Evolutionary conservation across 345 rosid genomes (phyloP).

Genomic region (Rhodamnia rubescens): DNA sequence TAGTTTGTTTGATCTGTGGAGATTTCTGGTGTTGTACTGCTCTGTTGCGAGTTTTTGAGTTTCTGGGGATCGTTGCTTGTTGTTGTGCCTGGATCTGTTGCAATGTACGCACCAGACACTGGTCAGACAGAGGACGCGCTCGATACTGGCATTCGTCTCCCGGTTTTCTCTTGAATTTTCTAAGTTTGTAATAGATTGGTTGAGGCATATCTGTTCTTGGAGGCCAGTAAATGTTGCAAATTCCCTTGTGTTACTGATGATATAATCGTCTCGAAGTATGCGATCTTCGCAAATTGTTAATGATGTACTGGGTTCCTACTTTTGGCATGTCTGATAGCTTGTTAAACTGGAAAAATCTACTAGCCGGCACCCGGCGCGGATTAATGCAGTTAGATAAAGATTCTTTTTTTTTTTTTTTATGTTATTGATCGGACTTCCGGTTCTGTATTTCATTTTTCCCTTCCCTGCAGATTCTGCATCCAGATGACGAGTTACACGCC

Average conservation of each 20-base stretch:
- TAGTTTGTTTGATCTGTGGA: background rate
- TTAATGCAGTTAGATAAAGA: background rate
- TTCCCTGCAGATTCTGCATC: conserved; percentile 1
- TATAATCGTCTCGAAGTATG: too few species aligned
- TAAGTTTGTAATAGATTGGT: background rate
- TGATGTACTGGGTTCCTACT: background rate
- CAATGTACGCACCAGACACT: background rate
- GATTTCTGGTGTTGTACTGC: background rate
- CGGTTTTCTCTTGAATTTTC: background rate
- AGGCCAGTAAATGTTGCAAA: background rate
- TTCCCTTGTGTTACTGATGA: background rate
- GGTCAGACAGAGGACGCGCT: background rate
- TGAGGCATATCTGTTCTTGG: background rate
- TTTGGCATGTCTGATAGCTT: background rate
- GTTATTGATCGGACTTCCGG: background rate
- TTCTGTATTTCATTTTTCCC: background rate
- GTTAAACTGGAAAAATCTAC: background rate
- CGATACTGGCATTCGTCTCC: background rate
- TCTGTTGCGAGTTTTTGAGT: background rate
- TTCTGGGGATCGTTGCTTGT: background rate
- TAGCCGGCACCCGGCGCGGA: background rate
- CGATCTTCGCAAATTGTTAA: background rate
- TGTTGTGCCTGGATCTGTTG: background rate
- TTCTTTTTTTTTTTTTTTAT: background rate
- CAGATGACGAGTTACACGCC: conserved; percentile 32